Conservation (phyloP, 305 asterid genomes). For the Fraxinus velutina region DNA sequence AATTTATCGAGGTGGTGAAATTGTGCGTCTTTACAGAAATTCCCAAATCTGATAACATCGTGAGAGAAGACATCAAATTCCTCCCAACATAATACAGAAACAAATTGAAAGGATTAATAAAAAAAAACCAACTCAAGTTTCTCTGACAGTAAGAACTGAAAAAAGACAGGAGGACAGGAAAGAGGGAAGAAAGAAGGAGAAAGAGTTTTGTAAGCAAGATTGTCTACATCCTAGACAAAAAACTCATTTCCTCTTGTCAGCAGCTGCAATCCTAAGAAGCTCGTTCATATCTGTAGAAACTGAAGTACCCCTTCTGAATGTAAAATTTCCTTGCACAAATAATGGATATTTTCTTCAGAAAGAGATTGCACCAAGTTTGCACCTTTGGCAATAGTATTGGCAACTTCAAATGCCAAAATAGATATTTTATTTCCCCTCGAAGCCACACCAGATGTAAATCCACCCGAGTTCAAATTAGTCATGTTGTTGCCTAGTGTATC, state of each 20-base stretch:
- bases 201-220: conserved; percentile 5
- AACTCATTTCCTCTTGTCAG: conserved; percentile 73
- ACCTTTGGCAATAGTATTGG: conserved; percentile 89
- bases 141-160: neutral
- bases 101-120: conserved; percentile 8
- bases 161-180: neutral
- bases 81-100: conserved; percentile 52
- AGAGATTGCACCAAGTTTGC: conserved; percentile 75
- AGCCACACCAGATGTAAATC: conserved; percentile 63
- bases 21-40: conserved; percentile 92
- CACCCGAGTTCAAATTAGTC: conserved; percentile 85
- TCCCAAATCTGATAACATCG: conserved; percentile 89
- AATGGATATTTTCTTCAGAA: conserved; percentile 66
- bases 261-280: conserved; percentile 84
- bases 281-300: conserved; percentile 82
- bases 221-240: neutral
- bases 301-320: conserved; percentile 79
- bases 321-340: conserved; percentile 70
- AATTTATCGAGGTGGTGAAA: conserved; percentile 89
- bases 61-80: conserved; percentile 86
- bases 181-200: neutral
- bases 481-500: conserved; percentile 89
- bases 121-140: conserved; percentile 5
- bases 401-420: conserved; percentile 89
- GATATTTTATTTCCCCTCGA: conserved; percentile 72